Percentiles rank a stretch among this genome's conserved stretches.
Evolutionary conservation across 2,329 filamentous ascomycete species (phyloP).

Genomic region (Aschersonia sp.): DNA sequence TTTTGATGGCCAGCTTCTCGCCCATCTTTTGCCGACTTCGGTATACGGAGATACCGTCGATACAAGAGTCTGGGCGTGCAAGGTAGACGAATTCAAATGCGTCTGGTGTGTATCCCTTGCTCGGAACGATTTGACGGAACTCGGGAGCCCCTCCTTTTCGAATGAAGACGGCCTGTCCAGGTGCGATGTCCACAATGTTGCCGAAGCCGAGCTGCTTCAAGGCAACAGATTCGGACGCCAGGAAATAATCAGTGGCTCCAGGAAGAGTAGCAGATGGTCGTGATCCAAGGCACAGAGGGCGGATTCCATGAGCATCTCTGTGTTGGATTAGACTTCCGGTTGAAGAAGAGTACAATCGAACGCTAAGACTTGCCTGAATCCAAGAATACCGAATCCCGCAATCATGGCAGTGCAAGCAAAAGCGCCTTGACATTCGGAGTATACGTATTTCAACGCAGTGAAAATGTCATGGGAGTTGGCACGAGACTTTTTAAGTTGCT

Average conservation of each 20-base stretch:
- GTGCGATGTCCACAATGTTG: conserved; percentile 62
- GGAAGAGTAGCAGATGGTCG: conserved; percentile 49
- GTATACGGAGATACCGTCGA: conserved; percentile 81
- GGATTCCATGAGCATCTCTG: conserved; percentile 42
- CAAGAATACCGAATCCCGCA: conserved; percentile 65
- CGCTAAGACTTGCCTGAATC: conserved; percentile 39
- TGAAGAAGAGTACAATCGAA: background rate
- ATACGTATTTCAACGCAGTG: conserved; percentile 55
- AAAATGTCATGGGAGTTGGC: conserved; percentile 70
- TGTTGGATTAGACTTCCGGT: background rate
- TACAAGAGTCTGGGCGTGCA: conserved; percentile 64
- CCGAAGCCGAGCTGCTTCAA: conserved; percentile 68
- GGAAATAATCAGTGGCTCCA: conserved; percentile 67
- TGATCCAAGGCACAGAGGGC: conserved; percentile 67
- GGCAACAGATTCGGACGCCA: conserved; percentile 81
- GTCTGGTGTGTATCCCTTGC: conserved; percentile 63
- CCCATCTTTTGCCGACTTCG: conserved; percentile 80
- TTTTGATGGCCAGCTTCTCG: conserved; percentile 59
- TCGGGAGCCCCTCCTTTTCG: conserved; percentile 61
- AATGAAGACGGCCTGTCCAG: conserved; percentile 76
- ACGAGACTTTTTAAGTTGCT: conserved; percentile 67
- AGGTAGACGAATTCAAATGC: conserved; percentile 79
- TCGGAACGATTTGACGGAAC: conserved; percentile 60
- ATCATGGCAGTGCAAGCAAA: conserved; percentile 76
- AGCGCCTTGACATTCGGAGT: conserved; percentile 56